Conservation (phyloP, 2,329 filamentous ascomycete genomes). For the Cladosporium sp. region DNA sequence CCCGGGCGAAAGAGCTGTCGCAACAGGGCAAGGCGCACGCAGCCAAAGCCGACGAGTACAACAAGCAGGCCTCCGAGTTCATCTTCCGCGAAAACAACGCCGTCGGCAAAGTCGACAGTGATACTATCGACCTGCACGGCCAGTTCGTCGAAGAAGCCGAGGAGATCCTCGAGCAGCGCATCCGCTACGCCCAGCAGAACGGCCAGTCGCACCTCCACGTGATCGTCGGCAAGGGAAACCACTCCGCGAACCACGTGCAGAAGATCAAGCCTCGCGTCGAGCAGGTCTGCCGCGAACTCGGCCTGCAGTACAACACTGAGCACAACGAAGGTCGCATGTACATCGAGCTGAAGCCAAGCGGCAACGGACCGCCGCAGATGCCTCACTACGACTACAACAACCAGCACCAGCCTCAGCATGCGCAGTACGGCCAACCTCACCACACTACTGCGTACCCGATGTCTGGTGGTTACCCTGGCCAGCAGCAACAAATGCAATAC, state of each 20-base stretch:
- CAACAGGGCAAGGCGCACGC: slow-evolving; percentile 85
- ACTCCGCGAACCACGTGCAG: slow-evolving; percentile 77
- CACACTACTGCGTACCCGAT: slow-evolving; percentile 44
- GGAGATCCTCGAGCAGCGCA: slow-evolving; percentile 82
- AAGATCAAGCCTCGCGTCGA: slow-evolving; percentile 97
- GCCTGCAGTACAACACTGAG: slow-evolving; percentile 81
- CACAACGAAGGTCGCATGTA: slow-evolving; percentile 88
- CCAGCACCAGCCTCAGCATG: slow-evolving; percentile 41
- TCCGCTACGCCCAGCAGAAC: slow-evolving; percentile 71
- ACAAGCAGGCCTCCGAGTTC: slow-evolving; percentile 85
- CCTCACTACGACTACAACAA: slow-evolving; percentile 46
- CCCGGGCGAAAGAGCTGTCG: slow-evolving; percentile 77
- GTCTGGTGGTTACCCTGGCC: slow-evolving; percentile 36
- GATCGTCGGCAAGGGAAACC: slow-evolving; percentile 94
- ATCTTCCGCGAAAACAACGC: slow-evolving; percentile 97
- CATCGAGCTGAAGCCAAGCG: slow-evolving; percentile 75
- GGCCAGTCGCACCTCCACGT: slow-evolving; percentile 86
- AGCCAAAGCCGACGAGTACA: slow-evolving; percentile 81
- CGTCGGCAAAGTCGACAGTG: slow-evolving; percentile 68
- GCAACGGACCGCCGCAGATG: slow-evolving; percentile 51
- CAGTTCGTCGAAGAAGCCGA: slow-evolving; percentile 95
- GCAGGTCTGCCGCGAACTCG: slow-evolving; percentile 78
- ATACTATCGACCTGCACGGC: slow-evolving; percentile 93
- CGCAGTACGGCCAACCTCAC: slow-evolving; percentile 45
- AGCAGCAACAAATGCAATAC: slow-evolving; percentile 48